Conservation (phyloP, 2,329 filamentous ascomycete species). For the Cytospora piceae region DNA sequence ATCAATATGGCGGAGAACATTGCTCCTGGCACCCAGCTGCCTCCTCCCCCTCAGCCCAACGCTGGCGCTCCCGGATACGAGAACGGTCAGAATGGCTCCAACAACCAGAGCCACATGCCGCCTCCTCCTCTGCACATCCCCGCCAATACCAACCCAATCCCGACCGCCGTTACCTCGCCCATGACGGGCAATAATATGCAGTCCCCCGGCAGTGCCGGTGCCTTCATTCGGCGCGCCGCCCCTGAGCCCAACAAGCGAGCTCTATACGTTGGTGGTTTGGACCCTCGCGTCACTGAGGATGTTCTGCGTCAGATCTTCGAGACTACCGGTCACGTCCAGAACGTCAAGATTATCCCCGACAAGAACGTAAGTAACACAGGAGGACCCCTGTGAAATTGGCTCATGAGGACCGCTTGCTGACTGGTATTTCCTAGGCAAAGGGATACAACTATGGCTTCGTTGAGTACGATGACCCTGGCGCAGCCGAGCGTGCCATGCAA, state of each 20-base stretch:
- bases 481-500: constrained; percentile 95
- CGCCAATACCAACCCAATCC: constrained; percentile 94
- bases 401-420: constrained; percentile 27
- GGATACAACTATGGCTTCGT: constrained; percentile 99
- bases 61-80: constrained; percentile 73
- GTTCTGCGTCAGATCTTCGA: constrained; percentile 98
- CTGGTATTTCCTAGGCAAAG: constrained; percentile 68
- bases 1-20: constrained; percentile 77
- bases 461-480: constrained; percentile 96
- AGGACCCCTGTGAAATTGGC: background rate
- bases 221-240: constrained; percentile 84
- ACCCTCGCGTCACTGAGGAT: constrained; percentile 94
- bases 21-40: constrained; percentile 67
- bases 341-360: constrained; percentile 99
- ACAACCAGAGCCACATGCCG: constrained; percentile 77
- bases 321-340: constrained; percentile 96
- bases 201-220: constrained; percentile 82
- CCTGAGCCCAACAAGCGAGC: constrained; percentile 99
- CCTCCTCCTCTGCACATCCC: constrained; percentile 92
- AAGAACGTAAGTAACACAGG: constrained; percentile 79
- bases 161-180: constrained; percentile 87
- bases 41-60: constrained; percentile 69
- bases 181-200: constrained; percentile 74
- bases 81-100: constrained; percentile 71
- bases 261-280: constrained; percentile 91